Base-by-base conservation (phyloP, 495 filamentous ascomycete genomes). In the Xylaria castorea region DNA sequence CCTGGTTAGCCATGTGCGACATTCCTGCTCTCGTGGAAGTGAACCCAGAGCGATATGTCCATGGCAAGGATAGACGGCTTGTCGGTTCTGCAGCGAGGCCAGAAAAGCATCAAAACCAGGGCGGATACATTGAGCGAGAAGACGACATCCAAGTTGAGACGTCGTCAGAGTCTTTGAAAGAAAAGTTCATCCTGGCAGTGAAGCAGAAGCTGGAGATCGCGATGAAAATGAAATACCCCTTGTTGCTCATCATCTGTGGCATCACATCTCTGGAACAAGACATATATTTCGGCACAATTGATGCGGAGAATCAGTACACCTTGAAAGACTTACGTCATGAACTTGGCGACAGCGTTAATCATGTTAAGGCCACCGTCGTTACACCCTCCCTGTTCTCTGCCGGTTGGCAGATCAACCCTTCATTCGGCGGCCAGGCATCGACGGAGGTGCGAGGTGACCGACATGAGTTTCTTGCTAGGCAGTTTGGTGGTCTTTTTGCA, bases 251-350 rank as follows among this genome's bases (percentile, higher is more conserved):
- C 51, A 44, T 81, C 42, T 83, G 81, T 57, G 76, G 77, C 6
- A 77, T 77, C 0, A 76, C 79, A 3, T 80, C 80, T 12, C 58
- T 78, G 0, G 80, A 84, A 65, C 79, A 80, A n/a, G 79, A 82
- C 22, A 75, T 84, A 48, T 81, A 79, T 65, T 77, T 82, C 22
- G 74, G 75, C 1, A 48, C 76, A 12, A 63, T 60, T 22, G 66
- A 68, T 30, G 5, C 25, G 5, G 11, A 34, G 8, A 6, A 68
- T 9, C 36, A 64, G 3, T 75, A 80, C 25, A 80, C 66, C 1
- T 74, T 72, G 34, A 55, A 63, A 1, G 22, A 70, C 25, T 75
- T 79, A 0, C 80, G 81, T 9, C 42, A 78, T 2, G 36, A 75
- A 9, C 74, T 81, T 25, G 76, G 74, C 2, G 65, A 74, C 4